Percentiles rank a stretch among this genome's conserved stretches.
Evolutionary conservation across 768 basidiomycete species (phyloP).

Genomic region (Hypholoma sublateritium): DNA sequence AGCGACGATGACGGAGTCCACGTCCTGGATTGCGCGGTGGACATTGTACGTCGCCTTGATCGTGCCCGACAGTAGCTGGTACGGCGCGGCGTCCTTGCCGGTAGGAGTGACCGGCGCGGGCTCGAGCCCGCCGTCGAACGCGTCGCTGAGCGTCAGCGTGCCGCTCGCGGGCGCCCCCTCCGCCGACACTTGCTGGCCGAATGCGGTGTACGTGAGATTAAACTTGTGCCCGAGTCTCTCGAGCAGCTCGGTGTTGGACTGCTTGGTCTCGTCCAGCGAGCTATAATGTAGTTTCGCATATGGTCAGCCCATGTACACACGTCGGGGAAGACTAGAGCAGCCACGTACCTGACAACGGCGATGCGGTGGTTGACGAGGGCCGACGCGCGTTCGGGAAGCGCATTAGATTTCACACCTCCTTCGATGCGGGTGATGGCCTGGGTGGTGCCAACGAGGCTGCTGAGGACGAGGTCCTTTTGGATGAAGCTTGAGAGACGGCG

Average conservation of each 20-base stretch:
- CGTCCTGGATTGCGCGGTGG: conserved; percentile 36
- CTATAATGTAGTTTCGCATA: conserved; percentile 14
- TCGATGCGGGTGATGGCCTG: conserved; percentile 74
- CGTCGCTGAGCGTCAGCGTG: conserved; percentile 49
- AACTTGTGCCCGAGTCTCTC: conserved; percentile 45
- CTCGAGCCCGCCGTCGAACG: conserved; percentile 51
- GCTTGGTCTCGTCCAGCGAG: conserved; percentile 44
- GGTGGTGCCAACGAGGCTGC: conserved; percentile 62
- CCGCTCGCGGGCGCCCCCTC: conserved; percentile 38
- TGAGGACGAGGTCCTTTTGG: conserved; percentile 36
- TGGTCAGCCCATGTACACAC: conserved; percentile 7
- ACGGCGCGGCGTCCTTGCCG: conserved; percentile 43
- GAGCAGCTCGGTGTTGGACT: conserved; percentile 45
- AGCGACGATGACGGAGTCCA: conserved; percentile 41
- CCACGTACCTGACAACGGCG: conserved; percentile 51
- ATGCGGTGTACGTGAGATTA: conserved; percentile 61
- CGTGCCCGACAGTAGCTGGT: conserved; percentile 56
- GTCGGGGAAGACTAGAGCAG: not conserved
- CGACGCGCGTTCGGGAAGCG: conserved; percentile 72
- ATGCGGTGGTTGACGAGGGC: conserved; percentile 76
- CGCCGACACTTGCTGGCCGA: conserved; percentile 42
- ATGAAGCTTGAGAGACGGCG: conserved; percentile 48
- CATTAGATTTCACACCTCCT: conserved; percentile 75
- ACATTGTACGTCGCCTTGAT: conserved; percentile 62
- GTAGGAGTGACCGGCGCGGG: conserved; percentile 67